Evolutionary conservation across 164 flowering plant genomes (phyloP), one percentile per base, ranked within the genome.

Genomic region (Chimonanthus salicifolius): DNA sequence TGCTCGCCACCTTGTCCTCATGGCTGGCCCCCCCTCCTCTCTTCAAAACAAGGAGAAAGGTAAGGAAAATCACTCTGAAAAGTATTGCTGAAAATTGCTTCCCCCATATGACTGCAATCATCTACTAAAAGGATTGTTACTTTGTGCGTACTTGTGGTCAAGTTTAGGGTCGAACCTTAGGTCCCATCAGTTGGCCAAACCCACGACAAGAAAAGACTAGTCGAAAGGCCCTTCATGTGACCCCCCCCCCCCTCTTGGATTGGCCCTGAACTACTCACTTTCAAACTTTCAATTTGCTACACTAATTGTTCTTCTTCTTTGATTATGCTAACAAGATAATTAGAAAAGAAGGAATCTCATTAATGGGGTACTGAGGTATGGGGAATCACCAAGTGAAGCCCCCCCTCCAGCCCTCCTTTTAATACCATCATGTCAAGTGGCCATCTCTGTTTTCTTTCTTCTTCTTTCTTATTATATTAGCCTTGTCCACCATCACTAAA

Each of bases 1-100:
- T 89, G 94, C 83, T 85, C 87, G 90, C 91, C 92, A 87, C 94
- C 87, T 87, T 83, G 85, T 80, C 83, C 71, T 82, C 62, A 69
- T 80, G 74, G 47, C 74, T 73, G 33, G 33, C 69, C 72, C 62
- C 43, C 49, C 47, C 71, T 44, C 47, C 71, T 45, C 66, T 43
- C 68, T 74, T 72, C 67, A 65, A 62, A 43, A 4, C 65, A n/a
- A 9, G 33, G 72, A 18, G 77, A 68, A 10, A 66, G 64, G 47
- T 9, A 72, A 72, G 44, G 64, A 74, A 33, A 77, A 80, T 46
- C 73, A n/a, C 72, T 48, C 54, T 15, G 49, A 66, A 72, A 71
- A 71, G 68, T 68, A 11, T 65, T 13, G 16, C 44, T 49, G 72
- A 73, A 65, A 69, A 69, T 20, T 75, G 46, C 68, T 48, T 64